Conservation (phyloP, 768 basidiomycete genomes). For the Boletales sp. region DNA sequence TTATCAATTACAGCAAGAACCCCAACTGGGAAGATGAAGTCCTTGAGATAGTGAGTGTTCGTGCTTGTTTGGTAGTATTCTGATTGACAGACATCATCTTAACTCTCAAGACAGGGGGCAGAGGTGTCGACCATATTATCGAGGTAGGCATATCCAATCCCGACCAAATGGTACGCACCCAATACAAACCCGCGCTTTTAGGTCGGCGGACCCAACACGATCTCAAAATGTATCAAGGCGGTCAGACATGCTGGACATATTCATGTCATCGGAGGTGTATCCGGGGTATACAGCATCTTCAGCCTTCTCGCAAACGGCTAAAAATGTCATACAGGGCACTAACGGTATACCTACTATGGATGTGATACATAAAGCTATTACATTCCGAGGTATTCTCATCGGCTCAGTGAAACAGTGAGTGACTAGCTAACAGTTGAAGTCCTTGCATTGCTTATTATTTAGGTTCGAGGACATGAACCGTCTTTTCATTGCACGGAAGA, state of each 20-base stretch:
- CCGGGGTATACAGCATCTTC: conserved; percentile 27
- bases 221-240: conserved; percentile 41
- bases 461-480: conserved; percentile 55
- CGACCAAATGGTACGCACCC: too few relatives aligned
- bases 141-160: too few relatives aligned
- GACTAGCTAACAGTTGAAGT: background rate
- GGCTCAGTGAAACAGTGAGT: conserved; percentile 58
- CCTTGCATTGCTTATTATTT: background rate
- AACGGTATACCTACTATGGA: conserved; percentile 29
- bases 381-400: conserved; percentile 50
- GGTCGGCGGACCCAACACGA: conserved; percentile 54
- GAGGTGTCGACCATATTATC: conserved; percentile 35
- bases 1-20: conserved; percentile 60
- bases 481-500: conserved; percentile 41
- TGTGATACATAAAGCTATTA: conserved; percentile 39
- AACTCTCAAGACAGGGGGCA: conserved; percentile 25
- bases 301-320: too few relatives aligned
- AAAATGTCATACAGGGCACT: conserved; percentile 13
- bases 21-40: conserved; percentile 60
- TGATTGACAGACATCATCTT: background rate
- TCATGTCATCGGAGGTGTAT: conserved; percentile 51
- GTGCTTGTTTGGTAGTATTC: background rate
- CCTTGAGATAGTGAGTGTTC: conserved; percentile 36
- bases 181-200: conserved; percentile 15
- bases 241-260: conserved; percentile 42